Conservation (phyloP, 345 rosid species). For the Ailanthus altissimus region DNA sequence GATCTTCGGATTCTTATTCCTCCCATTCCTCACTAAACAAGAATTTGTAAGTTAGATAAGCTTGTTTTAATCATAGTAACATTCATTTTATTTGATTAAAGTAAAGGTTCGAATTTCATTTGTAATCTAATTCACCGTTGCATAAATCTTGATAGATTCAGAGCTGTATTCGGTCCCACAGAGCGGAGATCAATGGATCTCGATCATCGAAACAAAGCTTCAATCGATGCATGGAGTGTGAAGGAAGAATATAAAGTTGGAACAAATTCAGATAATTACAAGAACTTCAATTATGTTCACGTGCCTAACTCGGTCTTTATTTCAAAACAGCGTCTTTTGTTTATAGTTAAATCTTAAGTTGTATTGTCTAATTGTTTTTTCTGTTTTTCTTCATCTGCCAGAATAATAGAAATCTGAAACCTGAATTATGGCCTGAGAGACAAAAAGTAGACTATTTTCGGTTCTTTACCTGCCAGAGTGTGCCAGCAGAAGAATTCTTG, state of each 20-base stretch:
- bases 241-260: constrained; percentile 21
- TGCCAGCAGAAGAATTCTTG: constrained; percentile 39
- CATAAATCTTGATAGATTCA: constrained; percentile 34
- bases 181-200: constrained; percentile 35
- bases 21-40: constrained; percentile 38
- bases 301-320: constrained; percentile 34
- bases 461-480: constrained; percentile 44
- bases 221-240: constrained; percentile 23
- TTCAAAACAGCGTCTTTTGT: not conserved
- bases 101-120: not conserved
- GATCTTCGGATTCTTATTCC: constrained; percentile 48
- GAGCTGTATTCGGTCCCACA: constrained; percentile 45
- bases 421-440: constrained; percentile 31
- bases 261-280: constrained; percentile 31
- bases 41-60: constrained; percentile 43
- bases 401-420: constrained; percentile 27
- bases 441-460: constrained; percentile 30
- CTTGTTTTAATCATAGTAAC: not conserved
- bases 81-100: not conserved
- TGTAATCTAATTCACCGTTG: constrained; percentile 7
- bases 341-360: not conserved
- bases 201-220: constrained; percentile 24
- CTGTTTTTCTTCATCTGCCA: constrained; percentile 21
- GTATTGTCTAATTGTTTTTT: constrained; percentile 5
- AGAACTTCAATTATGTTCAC: constrained; percentile 35